Evolutionary conservation across 2,329 filamentous ascomycete genomes (phyloP).

Genomic region (Epichloe sp.): DNA sequence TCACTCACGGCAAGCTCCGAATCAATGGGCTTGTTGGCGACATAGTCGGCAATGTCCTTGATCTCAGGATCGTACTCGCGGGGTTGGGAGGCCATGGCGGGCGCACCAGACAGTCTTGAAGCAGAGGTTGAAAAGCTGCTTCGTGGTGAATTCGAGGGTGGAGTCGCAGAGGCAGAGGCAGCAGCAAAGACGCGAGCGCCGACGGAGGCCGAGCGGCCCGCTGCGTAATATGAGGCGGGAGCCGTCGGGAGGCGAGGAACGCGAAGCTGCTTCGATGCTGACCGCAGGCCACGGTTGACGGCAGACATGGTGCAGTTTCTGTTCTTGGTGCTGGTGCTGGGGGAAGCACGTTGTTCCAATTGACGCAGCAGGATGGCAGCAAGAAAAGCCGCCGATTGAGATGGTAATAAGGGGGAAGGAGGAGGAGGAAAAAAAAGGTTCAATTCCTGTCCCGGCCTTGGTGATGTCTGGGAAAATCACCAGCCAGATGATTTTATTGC

Average conservation of each 20-base stretch:
- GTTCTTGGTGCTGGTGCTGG: neutral
- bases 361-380: neutral
- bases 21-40: conserved; percentile 81
- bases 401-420: neutral
- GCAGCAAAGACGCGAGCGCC: conserved; percentile 18
- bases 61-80: conserved; percentile 82
- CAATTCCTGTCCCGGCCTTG: neutral
- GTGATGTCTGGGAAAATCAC: neutral
- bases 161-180: conserved; percentile 15
- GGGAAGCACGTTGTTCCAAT: neutral
- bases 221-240: neutral
- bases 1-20: conserved; percentile 79
- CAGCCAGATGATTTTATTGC: conserved; percentile 1
- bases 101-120: conserved; percentile 33
- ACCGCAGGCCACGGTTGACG: conserved; percentile 39
- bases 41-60: conserved; percentile 86
- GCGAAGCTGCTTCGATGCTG: conserved; percentile 41
- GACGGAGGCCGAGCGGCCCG: conserved; percentile 12
- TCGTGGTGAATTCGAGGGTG: conserved; percentile 13
- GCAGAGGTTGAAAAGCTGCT: conserved; percentile 36
- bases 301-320: conserved; percentile 32
- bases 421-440: conserved; percentile 4
- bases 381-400: neutral
- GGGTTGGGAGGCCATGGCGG: conserved; percentile 35
- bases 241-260: conserved; percentile 20